phyloP scores from a whole-genome alignment of 495 filamentous ascomycete species.

The Amphirosellinia nigrospora region DNA sequence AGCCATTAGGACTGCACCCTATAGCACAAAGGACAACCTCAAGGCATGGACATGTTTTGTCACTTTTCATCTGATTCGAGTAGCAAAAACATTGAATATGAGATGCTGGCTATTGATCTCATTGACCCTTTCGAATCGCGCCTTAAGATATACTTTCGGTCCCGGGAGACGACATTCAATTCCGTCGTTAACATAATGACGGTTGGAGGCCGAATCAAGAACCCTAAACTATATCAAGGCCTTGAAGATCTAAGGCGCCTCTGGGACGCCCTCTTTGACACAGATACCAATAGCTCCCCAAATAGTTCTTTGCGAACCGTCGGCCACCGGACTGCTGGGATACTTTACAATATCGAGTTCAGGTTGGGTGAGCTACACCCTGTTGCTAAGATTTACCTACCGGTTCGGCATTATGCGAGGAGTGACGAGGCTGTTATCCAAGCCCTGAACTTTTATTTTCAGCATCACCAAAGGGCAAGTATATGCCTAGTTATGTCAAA shows the following conservation, averaged over 20 bases:
- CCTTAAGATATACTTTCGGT: constrained; percentile 47
- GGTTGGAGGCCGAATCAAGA: constrained; percentile 30
- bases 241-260: constrained; percentile 30
- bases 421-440: background rate
- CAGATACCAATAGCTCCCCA: background rate
- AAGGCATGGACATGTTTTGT: constrained; percentile 25
- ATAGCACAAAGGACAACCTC: constrained; percentile 21
- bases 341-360: constrained; percentile 47
- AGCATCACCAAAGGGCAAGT: constrained; percentile 12
- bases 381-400: constrained; percentile 44
- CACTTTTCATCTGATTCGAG: constrained; percentile 21
- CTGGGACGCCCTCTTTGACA: constrained; percentile 26
- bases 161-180: constrained; percentile 35
- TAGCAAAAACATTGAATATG: constrained; percentile 25
- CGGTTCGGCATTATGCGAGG: constrained; percentile 39
- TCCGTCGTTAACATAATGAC: constrained; percentile 41
- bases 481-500: constrained; percentile 12
- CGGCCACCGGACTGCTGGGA: constrained; percentile 43
- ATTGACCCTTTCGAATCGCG: constrained; percentile 37
- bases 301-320: constrained; percentile 22
- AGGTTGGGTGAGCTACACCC: constrained; percentile 29
- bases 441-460: constrained; percentile 8
- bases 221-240: constrained; percentile 22
- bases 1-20: constrained; percentile 30
- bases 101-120: constrained; percentile 45